These are phyloP conservation scores for Gracilariopsis chorda DNA, from an alignment of 23 red algal genomes.

Conservation along the genomic window DNA sequence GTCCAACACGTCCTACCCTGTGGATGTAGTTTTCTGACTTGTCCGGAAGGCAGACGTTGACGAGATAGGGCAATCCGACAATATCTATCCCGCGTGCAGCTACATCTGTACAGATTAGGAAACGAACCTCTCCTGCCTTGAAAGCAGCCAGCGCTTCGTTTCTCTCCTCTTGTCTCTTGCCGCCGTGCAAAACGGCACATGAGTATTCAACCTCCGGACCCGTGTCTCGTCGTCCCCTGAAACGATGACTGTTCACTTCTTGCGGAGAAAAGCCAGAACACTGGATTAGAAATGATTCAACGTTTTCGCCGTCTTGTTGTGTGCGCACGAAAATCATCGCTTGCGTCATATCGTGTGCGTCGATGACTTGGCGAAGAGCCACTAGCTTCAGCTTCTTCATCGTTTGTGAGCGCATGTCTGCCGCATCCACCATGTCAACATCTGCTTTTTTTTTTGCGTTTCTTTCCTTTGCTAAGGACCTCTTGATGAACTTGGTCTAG, in stretches of 20 bases:
- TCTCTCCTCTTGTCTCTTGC: conserved; percentile 59
- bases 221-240: conserved; percentile 24
- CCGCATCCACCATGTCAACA: conserved; percentile 11
- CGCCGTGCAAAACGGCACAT: conserved; percentile 72
- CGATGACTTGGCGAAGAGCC: conserved; percentile 59
- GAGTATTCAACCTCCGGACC: conserved; percentile 72
- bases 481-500: conserved; percentile 52
- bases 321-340: conserved; percentile 91
- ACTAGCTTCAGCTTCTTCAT: conserved; percentile 80
- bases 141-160: conserved; percentile 64
- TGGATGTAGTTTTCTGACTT: conserved; percentile 89
- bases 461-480: neutral
- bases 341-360: conserved; percentile 79
- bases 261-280: conserved; percentile 9
- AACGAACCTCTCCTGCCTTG: conserved; percentile 73
- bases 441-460: neutral
- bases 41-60: conserved; percentile 81
- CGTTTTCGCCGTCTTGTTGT: conserved; percentile 75
- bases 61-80: conserved; percentile 74
- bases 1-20: conserved; percentile 87
- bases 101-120: conserved; percentile 95
- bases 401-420: conserved; percentile 58
- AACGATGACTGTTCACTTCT: conserved; percentile 16
- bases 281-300: conserved; percentile 66
- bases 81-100: conserved; percentile 93